Evolutionary conservation across 768 basidiomycete species (phyloP).

Genomic region (Hypholoma fasciculare): DNA sequence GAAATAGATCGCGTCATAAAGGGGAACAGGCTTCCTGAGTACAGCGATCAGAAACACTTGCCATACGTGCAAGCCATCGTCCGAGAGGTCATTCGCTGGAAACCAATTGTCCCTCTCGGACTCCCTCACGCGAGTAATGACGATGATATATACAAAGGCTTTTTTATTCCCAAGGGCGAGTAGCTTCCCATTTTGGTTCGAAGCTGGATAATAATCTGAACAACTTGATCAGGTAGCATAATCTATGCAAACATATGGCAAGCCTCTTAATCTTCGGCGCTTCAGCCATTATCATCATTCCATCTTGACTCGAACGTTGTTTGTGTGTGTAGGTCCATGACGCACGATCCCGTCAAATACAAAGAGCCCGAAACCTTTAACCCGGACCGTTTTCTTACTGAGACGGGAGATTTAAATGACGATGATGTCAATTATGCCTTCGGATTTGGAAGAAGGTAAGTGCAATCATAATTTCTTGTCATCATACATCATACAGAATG

Average conservation of each 20-base stretch:
- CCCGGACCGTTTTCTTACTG: conserved; percentile 53
- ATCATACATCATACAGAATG: not conserved
- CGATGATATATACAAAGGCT: conserved; percentile 25
- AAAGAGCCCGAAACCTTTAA: conserved; percentile 49
- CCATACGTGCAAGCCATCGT: conserved; percentile 27
- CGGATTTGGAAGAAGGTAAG: conserved; percentile 33
- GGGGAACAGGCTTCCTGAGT: conserved; percentile 25
- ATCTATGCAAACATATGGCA: not conserved
- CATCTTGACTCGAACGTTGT: not conserved
- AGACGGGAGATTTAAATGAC: conserved; percentile 24
- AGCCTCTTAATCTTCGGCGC: not conserved
- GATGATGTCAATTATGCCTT: conserved; percentile 23
- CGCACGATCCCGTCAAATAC: conserved; percentile 50
- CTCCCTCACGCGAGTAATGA: conserved; percentile 19
- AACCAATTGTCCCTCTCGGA: conserved; percentile 17
- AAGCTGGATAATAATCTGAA: not conserved
- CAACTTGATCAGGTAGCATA: not conserved
- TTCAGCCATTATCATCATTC: no score
- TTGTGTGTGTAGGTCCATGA: conserved; percentile 35
- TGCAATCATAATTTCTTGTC: not conserved
- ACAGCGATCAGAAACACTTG: conserved; percentile 22
- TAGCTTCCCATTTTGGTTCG: not conserved
- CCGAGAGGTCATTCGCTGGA: conserved; percentile 21
- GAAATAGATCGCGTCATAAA: conserved; percentile 36
- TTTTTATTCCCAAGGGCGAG: conserved; percentile 18